phyloP scores from a whole-genome alignment of 306 rosid genomes.

The Cucurbita argyrosperma region DNA sequence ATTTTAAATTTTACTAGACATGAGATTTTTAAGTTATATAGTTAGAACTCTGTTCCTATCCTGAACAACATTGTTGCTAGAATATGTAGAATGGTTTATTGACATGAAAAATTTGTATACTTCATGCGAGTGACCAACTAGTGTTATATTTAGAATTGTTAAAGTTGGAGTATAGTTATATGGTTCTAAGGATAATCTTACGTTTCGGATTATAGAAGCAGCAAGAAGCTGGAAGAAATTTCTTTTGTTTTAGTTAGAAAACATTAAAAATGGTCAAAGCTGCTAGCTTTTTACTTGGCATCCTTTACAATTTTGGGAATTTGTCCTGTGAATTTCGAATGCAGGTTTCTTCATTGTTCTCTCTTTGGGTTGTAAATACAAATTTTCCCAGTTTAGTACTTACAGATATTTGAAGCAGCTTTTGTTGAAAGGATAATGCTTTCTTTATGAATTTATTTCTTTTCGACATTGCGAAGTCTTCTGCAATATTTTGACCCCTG shows the following conservation, averaged over 20 bases:
- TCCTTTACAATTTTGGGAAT: not conserved
- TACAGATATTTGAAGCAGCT: not conserved
- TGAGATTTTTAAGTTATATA: not conserved
- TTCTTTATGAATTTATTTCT: not conserved
- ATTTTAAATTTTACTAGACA: not conserved
- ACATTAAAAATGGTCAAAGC: not conserved
- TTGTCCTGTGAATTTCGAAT: not conserved
- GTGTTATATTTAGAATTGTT: not conserved
- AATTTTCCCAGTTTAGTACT: not conserved
- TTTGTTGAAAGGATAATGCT: not conserved
- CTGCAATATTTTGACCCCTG: not conserved
- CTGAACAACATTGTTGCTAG: not conserved
- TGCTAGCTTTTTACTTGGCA: not conserved
- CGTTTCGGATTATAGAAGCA: not conserved
- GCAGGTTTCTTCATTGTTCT: not conserved
- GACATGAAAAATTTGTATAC: not conserved
- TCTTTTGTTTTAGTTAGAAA: not conserved
- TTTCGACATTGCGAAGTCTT: not conserved
- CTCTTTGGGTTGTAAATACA: not conserved
- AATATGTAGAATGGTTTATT: conserved; percentile 1
- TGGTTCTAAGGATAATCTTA: not conserved
- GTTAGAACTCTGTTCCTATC: not conserved
- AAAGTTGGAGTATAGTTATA: not conserved
- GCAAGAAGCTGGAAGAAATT: not conserved
- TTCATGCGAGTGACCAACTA: not conserved